Percentiles rank a stretch among this genome's conserved stretches.
phyloP scores from a whole-genome alignment of 148 eudicot genomes.

The Beta vulgaris region DNA sequence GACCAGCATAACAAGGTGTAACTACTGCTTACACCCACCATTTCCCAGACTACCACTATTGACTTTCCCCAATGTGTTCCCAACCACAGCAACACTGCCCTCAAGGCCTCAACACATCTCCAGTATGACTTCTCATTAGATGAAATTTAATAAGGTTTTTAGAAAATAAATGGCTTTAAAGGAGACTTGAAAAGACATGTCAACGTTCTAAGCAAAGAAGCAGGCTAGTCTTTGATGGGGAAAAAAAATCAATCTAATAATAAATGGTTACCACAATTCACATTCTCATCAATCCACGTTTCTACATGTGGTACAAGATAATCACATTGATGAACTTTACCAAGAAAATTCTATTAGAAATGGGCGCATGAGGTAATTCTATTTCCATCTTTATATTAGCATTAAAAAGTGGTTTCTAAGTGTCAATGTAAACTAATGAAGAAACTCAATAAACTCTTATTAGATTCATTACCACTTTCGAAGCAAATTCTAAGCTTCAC shows the following conservation, averaged over 20 bases:
- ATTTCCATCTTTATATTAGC: not conserved
- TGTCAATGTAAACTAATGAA: not conserved
- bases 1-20: not conserved
- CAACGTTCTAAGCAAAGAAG: not conserved
- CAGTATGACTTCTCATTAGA: not conserved
- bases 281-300: too few species aligned
- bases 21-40: not conserved
- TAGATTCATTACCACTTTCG: not conserved
- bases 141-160: not conserved
- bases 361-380: not conserved
- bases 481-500: not conserved
- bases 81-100: not conserved
- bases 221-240: not conserved
- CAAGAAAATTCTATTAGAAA: not conserved
- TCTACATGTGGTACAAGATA: not conserved
- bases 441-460: not conserved
- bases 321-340: not conserved
- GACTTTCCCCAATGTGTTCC: not conserved
- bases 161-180: not conserved
- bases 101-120: not conserved
- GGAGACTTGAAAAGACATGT: not conserved
- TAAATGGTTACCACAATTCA: not conserved
- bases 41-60: not conserved
- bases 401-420: not conserved
- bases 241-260: too few species aligned